These are phyloP conservation scores for Ophiosphaerella herpotricha DNA, from an alignment of 2,329 filamentous ascomycete species.

Conservation along the genomic window DNA sequence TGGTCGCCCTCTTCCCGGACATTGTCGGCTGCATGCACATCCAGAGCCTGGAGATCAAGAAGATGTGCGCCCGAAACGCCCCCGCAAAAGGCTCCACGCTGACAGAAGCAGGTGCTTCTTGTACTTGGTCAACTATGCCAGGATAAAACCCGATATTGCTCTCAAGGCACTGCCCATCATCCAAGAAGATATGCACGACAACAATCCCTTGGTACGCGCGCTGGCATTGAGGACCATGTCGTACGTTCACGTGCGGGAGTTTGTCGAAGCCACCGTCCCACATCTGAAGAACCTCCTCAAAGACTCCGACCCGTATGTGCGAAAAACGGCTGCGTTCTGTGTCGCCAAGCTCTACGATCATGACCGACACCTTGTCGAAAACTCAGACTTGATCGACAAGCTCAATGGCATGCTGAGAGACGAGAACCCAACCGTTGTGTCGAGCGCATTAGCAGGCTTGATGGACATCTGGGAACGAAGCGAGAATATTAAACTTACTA, in stretches of 20 bases:
- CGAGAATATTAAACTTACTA: slow-evolving; percentile 95
- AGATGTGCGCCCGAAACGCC: slow-evolving; percentile 71
- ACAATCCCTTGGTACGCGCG: slow-evolving; percentile 88
- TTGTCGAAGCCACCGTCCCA: slow-evolving; percentile 86
- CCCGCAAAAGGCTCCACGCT: slow-evolving; percentile 22
- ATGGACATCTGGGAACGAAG: slow-evolving; percentile 99
- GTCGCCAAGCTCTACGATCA: slow-evolving; percentile 98
- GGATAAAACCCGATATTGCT: slow-evolving; percentile 91
- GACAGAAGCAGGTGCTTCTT: slow-evolving; percentile 80
- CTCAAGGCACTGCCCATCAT: slow-evolving; percentile 89
- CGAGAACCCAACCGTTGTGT: slow-evolving; percentile 96
- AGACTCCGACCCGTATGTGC: slow-evolving; percentile 91
- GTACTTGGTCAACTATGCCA: slow-evolving; percentile 94
- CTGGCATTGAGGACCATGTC: slow-evolving; percentile 93
- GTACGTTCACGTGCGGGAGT: slow-evolving; percentile 95
- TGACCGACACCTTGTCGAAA: slow-evolving; percentile 86
- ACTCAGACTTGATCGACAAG: slow-evolving; percentile 87
- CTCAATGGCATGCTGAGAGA: slow-evolving; percentile 89
- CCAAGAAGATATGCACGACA: slow-evolving; percentile 90
- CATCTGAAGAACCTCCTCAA: slow-evolving; percentile 81
- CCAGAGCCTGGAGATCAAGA: slow-evolving; percentile 95
- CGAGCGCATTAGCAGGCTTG: slow-evolving; percentile 84
- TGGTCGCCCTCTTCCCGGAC: slow-evolving; percentile 95
- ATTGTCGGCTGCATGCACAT: slow-evolving; percentile 96
- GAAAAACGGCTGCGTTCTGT: slow-evolving; percentile 94